Evolutionary conservation across 176 grass and related monocot genomes (phyloP).

Genomic region (Hyparrhenia diplandra): DNA sequence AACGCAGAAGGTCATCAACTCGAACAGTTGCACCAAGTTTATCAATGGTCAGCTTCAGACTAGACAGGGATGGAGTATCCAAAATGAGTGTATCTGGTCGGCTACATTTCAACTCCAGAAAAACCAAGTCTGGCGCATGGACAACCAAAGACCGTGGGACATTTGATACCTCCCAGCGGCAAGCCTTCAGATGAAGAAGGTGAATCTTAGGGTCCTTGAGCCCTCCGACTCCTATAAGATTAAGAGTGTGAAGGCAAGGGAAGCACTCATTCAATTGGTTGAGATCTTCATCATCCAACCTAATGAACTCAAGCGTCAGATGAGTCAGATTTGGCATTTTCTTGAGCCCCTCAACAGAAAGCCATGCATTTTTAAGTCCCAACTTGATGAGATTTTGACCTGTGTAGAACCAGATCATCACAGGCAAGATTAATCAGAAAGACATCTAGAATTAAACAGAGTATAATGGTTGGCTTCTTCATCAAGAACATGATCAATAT

Average conservation of each 20-base stretch:
- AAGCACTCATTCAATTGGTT: constrained; percentile 70
- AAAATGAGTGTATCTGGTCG: constrained; percentile 59
- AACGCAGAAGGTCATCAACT: constrained; percentile 36
- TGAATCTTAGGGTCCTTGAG: constrained; percentile 58
- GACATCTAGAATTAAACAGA: background rate
- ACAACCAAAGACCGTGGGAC: constrained; percentile 39
- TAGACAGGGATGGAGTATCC: constrained; percentile 42
- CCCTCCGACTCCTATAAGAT: constrained; percentile 65
- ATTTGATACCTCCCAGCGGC: constrained; percentile 60
- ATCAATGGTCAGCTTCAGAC: constrained; percentile 52
- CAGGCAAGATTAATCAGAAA: background rate
- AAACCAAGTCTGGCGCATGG: constrained; percentile 48
- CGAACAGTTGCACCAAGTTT: constrained; percentile 31
- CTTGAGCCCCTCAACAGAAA: constrained; percentile 65
- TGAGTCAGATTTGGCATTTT: constrained; percentile 56
- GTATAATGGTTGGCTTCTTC: background rate
- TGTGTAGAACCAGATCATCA: constrained; percentile 25
- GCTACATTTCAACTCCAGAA: constrained; percentile 64
- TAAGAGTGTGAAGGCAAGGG: constrained; percentile 62
- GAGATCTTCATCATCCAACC: constrained; percentile 71
- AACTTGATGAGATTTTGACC: constrained; percentile 55
- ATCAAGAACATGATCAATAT: background rate
- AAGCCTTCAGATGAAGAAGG: constrained; percentile 63
- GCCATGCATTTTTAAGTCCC: constrained; percentile 65
- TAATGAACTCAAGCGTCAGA: constrained; percentile 62